Evolutionary conservation across 805 yeast species (phyloP).

Genomic region (Spathaspora sp.): DNA sequence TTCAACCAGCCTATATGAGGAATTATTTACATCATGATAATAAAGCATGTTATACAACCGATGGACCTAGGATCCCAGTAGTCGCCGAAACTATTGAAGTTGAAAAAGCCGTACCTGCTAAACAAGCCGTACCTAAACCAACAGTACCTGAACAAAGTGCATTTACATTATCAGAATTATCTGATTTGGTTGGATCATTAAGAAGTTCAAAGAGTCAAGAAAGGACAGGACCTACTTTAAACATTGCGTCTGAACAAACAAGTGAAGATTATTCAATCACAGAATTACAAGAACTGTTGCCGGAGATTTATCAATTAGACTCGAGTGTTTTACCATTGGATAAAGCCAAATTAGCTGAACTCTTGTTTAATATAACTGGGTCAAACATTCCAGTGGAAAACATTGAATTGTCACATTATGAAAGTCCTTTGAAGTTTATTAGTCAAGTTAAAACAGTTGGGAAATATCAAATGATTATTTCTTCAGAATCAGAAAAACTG

Average conservation of each 20-base stretch:
- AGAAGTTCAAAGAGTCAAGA: constrained; percentile 10
- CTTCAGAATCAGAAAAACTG: constrained; percentile 4
- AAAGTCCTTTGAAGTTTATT: constrained; percentile 6
- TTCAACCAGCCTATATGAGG: constrained; percentile 79
- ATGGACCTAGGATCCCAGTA: constrained; percentile 39
- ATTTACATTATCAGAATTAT: constrained; percentile 37
- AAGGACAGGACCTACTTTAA: background rate
- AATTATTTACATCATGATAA: constrained; percentile 66
- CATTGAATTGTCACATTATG: constrained; percentile 14
- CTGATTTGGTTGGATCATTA: constrained; percentile 30
- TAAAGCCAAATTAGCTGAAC: constrained; percentile 18
- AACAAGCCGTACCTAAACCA: constrained; percentile 5
- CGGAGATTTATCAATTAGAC: constrained; percentile 18
- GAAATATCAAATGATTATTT: constrained; percentile 13
- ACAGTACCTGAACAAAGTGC: background rate
- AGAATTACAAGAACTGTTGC: constrained; percentile 30
- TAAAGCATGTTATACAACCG: constrained; percentile 67
- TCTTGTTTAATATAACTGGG: constrained; percentile 29
- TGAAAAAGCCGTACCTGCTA: no score
- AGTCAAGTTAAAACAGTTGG: constrained; percentile 18
- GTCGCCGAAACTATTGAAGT: constrained; percentile 16
- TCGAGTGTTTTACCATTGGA: constrained; percentile 23
- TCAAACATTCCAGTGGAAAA: constrained; percentile 22
- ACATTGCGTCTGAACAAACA: background rate
- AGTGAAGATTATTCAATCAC: constrained; percentile 18